phyloP scores from a whole-genome alignment of 495 filamentous ascomycete species.

The Lophiotrema nucula region DNA sequence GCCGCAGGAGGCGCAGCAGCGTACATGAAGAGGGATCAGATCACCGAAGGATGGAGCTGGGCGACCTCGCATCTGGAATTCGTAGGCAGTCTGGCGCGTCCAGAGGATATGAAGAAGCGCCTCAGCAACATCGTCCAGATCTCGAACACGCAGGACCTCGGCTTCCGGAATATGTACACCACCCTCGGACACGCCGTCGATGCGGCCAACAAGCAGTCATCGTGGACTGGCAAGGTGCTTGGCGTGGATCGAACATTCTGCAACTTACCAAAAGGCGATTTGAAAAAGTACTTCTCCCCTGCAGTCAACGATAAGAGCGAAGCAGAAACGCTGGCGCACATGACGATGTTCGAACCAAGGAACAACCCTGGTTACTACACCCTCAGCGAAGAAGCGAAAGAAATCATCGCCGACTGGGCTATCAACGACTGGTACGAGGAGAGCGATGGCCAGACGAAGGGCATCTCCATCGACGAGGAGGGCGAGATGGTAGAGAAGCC shows the following conservation, averaged over 20 bases:
- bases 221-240: constrained; percentile 46
- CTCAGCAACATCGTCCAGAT: constrained; percentile 59
- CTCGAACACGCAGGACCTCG: constrained; percentile 55
- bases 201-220: constrained; percentile 44
- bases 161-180: constrained; percentile 81
- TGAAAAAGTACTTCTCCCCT: constrained; percentile 55
- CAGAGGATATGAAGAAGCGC: constrained; percentile 70
- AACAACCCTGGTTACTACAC: constrained; percentile 76
- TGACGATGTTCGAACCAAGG: constrained; percentile 79
- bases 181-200: constrained; percentile 62
- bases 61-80: constrained; percentile 92
- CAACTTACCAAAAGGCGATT: constrained; percentile 61
- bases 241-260: constrained; percentile 78
- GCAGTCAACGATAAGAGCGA: constrained; percentile 72
- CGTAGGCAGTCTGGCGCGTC: constrained; percentile 78
- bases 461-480: constrained; percentile 18
- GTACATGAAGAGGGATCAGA: constrained; percentile 76
- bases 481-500: constrained; percentile 22
- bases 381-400: constrained; percentile 65
- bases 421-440: constrained; percentile 37
- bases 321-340: constrained; percentile 82
- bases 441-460: constrained; percentile 22
- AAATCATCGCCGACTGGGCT: constrained; percentile 59
- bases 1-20: constrained; percentile 80
- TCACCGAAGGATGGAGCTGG: constrained; percentile 73